Base-by-base conservation (phyloP, 2,329 filamentous ascomycete species). In the Sporothrix dimorphospora region DNA sequence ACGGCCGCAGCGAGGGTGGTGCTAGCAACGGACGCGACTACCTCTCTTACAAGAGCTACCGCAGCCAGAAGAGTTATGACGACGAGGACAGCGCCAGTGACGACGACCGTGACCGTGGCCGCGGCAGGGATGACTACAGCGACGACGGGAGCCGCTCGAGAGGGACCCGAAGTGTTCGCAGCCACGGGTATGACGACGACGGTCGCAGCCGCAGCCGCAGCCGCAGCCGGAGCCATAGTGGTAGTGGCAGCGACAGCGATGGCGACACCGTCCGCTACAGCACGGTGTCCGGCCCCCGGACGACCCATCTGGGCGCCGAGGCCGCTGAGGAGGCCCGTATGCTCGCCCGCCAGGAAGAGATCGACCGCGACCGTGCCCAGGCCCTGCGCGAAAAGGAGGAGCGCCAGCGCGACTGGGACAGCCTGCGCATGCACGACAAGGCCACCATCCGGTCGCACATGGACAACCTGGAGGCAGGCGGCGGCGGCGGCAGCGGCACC, bases 351-450 rank as follows among this genome's bases (percentile, higher is more conserved):
- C 67, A 65, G 55, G 61, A 14, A 5, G 72, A 30, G 3, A 19
- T 71, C 19, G 70, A 73, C 51, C 66, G 12, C 47, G 73, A 72
- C 66, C 67, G 59, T 38, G 51, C 34, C 1, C 57, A 27, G 19
- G 65, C 40, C 12, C 16, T 38, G 19, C 49, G 42, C 24, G 66
- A 38, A 1, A n/a, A 65, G 30, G 71, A 65, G 3, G 49, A 53
- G 34, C 63, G 68, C 8, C 73, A 70, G 66, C 71, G 71, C 27
- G 70, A 71, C 14, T 74, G 73, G 73, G 73, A 74, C 14, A 42
- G 14, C 5, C 42, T 63, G 71, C 72, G 72, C 8, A 14, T 70
- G 65, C 66, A 51, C 69, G 74, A 75, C 69, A 72, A 73, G 68
- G 49, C 53, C 14, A 27, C 42, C n/a, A 47, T 73, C 40, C 30